phyloP scores from a whole-genome alignment of 352 stramenopile species.

The Pythium sp. region DNA sequence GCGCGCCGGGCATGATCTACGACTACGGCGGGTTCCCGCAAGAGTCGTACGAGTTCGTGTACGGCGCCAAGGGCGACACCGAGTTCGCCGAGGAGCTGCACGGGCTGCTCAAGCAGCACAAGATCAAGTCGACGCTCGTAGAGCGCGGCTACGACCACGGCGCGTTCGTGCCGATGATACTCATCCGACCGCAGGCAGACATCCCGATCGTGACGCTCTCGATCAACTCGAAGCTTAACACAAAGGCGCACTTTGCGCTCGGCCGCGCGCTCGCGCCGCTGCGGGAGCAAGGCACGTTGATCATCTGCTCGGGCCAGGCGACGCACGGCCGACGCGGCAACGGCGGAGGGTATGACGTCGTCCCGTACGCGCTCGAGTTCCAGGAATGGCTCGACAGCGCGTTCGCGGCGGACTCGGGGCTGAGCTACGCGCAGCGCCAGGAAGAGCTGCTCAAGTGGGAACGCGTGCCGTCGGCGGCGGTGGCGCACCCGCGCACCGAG shows the following conservation, averaged over 20 bases:
- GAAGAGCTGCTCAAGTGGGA: slow-evolving; percentile 45
- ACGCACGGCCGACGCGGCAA: slow-evolving; percentile 26
- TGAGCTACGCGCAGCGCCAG: slow-evolving; percentile 31
- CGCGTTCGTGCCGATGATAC: slow-evolving; percentile 84
- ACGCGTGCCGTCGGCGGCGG: slow-evolving; percentile 29
- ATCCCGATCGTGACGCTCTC: slow-evolving; percentile 87
- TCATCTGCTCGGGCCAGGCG: slow-evolving; percentile 78
- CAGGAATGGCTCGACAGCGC: slow-evolving; percentile 40
- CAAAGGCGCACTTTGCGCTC: slow-evolving; percentile 58
- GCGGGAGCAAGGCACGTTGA: slow-evolving; percentile 72
- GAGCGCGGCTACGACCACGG: slow-evolving; percentile 87
- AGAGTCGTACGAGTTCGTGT: slow-evolving; percentile 81
- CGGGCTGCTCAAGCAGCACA: slow-evolving; percentile 43
- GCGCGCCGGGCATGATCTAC: slow-evolving; percentile 65
- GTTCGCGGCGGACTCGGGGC: slow-evolving; percentile 22
- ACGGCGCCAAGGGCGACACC: slow-evolving; percentile 62
- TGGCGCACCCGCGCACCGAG: slow-evolving; percentile 41
- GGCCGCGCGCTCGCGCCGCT: slow-evolving; percentile 59
- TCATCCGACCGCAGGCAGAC: slow-evolving; percentile 80
- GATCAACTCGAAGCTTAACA: slow-evolving; percentile 55
- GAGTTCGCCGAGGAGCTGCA: slow-evolving; percentile 68
- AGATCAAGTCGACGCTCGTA: slow-evolving; percentile 48
- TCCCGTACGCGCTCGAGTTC: slow-evolving; percentile 30
- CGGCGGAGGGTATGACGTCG: not conserved
- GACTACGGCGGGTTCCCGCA: slow-evolving; percentile 89